Percentiles rank a stretch among this genome's conserved stretches.
phyloP scores from a whole-genome alignment of 2,329 filamentous ascomycete species.

The Aureobasidium leucospermi region DNA sequence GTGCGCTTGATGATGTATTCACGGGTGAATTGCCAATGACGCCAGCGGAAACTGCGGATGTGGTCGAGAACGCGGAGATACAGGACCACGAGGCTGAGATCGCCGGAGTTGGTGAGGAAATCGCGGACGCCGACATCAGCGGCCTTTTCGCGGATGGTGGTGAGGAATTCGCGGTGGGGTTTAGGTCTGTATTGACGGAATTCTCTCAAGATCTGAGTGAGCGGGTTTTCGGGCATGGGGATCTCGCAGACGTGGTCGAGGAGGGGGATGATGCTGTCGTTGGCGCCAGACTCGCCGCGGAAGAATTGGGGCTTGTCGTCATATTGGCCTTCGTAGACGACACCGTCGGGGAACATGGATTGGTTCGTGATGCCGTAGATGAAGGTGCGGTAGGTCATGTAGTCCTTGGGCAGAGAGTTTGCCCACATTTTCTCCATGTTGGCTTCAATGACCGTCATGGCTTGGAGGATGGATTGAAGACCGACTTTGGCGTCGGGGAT shows the following conservation, averaged over 20 bases:
- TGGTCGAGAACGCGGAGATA: constrained; percentile 55
- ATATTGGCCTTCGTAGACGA: constrained; percentile 78
- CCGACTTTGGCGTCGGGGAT: constrained; percentile 18
- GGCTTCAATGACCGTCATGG: constrained; percentile 27
- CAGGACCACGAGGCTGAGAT: constrained; percentile 19
- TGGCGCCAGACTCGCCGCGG: constrained; percentile 87
- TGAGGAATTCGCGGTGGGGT: constrained; percentile 80
- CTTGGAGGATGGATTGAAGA: constrained; percentile 23
- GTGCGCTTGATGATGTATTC: constrained; percentile 80
- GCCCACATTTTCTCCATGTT: constrained; percentile 64
- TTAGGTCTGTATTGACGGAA: constrained; percentile 85
- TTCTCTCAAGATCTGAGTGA: constrained; percentile 80
- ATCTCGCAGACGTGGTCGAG: constrained; percentile 83
- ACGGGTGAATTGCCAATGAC: constrained; percentile 78
- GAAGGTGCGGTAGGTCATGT: constrained; percentile 88
- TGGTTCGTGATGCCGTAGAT: constrained; percentile 94
- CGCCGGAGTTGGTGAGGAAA: constrained; percentile 37
- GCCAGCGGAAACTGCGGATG: constrained; percentile 74
- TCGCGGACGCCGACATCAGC: constrained; percentile 48
- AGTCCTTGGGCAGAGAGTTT: constrained; percentile 74
- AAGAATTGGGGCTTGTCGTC: constrained; percentile 62
- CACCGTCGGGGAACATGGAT: constrained; percentile 88
- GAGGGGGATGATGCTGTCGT: constrained; percentile 84
- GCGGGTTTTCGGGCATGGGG: constrained; percentile 78
- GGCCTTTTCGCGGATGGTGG: constrained; percentile 54